phyloP scores from a whole-genome alignment of 2,329 filamentous ascomycete species.

The Cladophialophora psammophila region DNA sequence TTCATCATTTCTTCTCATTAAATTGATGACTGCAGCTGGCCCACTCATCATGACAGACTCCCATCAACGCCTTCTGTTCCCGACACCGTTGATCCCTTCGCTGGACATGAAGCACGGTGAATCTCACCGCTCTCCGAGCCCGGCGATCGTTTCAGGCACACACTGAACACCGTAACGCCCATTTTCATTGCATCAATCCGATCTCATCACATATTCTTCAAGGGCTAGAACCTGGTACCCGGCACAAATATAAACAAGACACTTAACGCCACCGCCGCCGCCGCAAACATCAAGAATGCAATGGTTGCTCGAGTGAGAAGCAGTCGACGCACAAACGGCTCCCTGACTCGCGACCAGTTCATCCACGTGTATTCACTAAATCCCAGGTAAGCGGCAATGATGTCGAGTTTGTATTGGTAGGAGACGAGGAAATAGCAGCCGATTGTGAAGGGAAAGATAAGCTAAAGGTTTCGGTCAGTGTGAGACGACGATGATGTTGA shows the following conservation, averaged over 20 bases:
- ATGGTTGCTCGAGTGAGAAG: slow-evolving; percentile 83
- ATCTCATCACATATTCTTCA: slow-evolving; percentile 13
- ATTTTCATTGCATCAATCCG: not conserved
- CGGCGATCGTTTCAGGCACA: not conserved
- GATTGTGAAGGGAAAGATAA: slow-evolving; percentile 89
- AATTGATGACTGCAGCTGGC: not conserved
- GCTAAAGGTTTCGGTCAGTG: slow-evolving; percentile 50
- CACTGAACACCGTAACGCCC: not conserved
- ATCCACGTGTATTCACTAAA: slow-evolving; percentile 97
- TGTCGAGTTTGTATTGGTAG: slow-evolving; percentile 95
- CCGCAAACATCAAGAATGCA: slow-evolving; percentile 75
- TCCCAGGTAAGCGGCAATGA: slow-evolving; percentile 84
- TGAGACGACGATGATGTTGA: slow-evolving; percentile 3
- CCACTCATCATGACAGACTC: not conserved
- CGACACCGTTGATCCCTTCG: not conserved
- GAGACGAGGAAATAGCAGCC: slow-evolving; percentile 88
- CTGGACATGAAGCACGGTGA: not conserved
- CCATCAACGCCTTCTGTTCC: not conserved
- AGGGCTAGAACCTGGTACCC: slow-evolving; percentile 63
- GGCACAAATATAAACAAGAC: slow-evolving; percentile 95
- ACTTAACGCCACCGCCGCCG: slow-evolving; percentile 82
- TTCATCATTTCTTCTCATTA: slow-evolving; percentile 1
- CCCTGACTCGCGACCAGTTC: slow-evolving; percentile 84
- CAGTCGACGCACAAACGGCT: slow-evolving; percentile 88
- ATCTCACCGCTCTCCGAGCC: not conserved